phyloP scores from a whole-genome alignment of 305 asterid genomes.

The Stenogyne calaminthoides region DNA sequence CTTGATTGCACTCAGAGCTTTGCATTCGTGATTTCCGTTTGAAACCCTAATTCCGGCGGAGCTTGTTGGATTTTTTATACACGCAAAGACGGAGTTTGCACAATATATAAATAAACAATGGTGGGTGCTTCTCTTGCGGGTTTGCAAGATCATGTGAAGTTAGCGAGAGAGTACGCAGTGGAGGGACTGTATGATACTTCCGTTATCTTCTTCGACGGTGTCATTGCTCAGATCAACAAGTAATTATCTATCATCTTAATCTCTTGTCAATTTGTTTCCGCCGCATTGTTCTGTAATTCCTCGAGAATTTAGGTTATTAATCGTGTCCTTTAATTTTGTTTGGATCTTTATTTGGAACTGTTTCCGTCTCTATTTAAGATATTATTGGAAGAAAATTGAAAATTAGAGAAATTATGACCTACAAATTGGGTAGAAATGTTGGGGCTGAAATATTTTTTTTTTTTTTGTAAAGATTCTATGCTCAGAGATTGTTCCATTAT shows the following conservation, averaged over 20 bases:
- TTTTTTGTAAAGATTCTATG: background rate
- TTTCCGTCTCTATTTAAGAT: conserved; percentile 5
- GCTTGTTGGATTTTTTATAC: conserved; percentile 11
- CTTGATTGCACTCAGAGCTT: conserved; percentile 1
- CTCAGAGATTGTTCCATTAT: background rate
- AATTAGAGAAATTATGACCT: background rate
- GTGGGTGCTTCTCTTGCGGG: conserved; percentile 74
- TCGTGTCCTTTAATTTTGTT: conserved; percentile 5
- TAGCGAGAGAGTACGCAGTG: conserved; percentile 90
- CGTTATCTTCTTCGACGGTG: conserved; percentile 96
- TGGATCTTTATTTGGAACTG: background rate
- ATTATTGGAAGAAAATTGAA: background rate
- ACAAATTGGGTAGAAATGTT: background rate
- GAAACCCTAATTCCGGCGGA: conserved; percentile 38
- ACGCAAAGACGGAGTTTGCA: background rate
- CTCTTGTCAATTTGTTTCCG: background rate
- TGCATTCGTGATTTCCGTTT: conserved; percentile 13
- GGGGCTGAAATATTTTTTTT: background rate
- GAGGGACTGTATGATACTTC: conserved; percentile 94
- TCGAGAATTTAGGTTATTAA: conserved; percentile 12
- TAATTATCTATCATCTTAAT: conserved; percentile 33
- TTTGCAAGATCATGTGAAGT: conserved; percentile 85
- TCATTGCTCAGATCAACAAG: conserved; percentile 98
- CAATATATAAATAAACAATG: conserved; percentile 38
- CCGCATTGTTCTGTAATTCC: conserved; percentile 12